phyloP scores from a whole-genome alignment of 768 basidiomycete species.

The Lentinula sp. region DNA sequence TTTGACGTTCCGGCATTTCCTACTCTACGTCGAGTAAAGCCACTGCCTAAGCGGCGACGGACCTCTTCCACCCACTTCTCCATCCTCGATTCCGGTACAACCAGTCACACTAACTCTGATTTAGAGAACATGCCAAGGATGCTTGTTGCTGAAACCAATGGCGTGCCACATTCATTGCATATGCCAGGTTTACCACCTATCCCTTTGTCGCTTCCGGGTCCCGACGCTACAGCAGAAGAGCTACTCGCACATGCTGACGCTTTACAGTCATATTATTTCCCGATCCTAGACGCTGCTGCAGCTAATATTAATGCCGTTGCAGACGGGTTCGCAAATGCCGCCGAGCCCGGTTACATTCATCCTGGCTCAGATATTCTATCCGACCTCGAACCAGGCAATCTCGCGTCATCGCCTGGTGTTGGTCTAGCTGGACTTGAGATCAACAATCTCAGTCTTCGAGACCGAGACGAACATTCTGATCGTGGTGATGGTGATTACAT shows the following conservation, averaged over 20 bases:
- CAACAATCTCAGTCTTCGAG: neutral
- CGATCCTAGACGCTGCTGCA: conserved; percentile 33
- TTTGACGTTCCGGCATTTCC: conserved; percentile 65
- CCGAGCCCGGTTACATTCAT: neutral
- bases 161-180: neutral
- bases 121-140: neutral
- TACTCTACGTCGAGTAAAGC: conserved; percentile 62
- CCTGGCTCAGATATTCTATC: neutral
- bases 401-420: neutral
- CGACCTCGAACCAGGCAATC: neutral
- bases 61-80: neutral
- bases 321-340: neutral
- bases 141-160: neutral
- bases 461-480: conserved; percentile 36
- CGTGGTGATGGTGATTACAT: conserved; percentile 55
- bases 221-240: conserved; percentile 49
- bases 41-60: conserved; percentile 71
- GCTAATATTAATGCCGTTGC: neutral
- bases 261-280: conserved; percentile 54
- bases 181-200: conserved; percentile 10
- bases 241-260: conserved; percentile 52
- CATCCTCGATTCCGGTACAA: neutral
- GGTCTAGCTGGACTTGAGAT: conserved; percentile 6
- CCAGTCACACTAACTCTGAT: neutral
- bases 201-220: conserved; percentile 28